Evolutionary conservation across 2,329 filamentous ascomycete genomes (phyloP), one percentile per base, ranked within the genome.

Genomic region (Aspergillus fructus): DNA sequence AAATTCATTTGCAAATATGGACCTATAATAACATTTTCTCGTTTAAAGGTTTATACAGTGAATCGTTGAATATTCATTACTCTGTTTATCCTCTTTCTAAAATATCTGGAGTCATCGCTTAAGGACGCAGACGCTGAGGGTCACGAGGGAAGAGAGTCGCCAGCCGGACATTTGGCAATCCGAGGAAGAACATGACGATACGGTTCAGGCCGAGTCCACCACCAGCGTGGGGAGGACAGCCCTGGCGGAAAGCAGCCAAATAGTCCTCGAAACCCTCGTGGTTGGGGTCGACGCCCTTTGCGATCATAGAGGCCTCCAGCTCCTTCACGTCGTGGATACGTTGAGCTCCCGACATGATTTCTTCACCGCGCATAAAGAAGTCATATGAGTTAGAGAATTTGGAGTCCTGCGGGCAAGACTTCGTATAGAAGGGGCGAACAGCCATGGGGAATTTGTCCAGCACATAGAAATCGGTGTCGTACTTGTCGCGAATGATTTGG

Each of bases 401-500:
- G 55, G 84, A 81, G 66, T 89, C 84, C 43, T 83, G 79, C 3
- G 85, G 84, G 69, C 90, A 89, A 53, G 90, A 86, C 79, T 93
- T 91, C 60, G 93, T 92, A 77, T 97, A 97, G 77, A 96, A 96
- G 5, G 93, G 93, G 30, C 94, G 86, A 19, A 94, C 90, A 39
- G 82, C 81, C 74, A 94, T 87, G 45, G 94, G 94, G 82, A 96
- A 99, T 78, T 97, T 94, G 81, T 97, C 93, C 61, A 99, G 84
- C 21, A 96, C 88, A 79, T 96, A 97, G 79, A 97, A 97, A 79
- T 99, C 94, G 59, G 92, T 94, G 72, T 89, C 85, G 83, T 89
- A 96, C 78, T 96, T 97, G 67, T 90, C 83, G 56, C 90, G 88
- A 64, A 97, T 86, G 48, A 97, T 82, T 24, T 86, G 87, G 57